Conservation (phyloP, 805 yeast genomes). For the Ogataea haglerorum region DNA sequence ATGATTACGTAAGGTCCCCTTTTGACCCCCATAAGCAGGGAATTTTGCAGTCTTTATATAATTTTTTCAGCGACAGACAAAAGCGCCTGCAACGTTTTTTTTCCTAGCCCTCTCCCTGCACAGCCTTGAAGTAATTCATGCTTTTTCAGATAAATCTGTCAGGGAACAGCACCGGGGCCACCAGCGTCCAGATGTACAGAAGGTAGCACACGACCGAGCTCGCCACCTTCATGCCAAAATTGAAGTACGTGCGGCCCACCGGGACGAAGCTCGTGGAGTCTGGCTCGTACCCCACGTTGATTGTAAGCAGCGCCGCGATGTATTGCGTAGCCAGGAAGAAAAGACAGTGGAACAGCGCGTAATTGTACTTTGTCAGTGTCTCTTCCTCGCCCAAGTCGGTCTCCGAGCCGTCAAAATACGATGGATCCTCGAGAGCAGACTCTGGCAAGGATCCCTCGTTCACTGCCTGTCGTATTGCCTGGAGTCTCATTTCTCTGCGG, state of each 20-base stretch:
- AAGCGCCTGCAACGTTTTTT: too few species aligned
- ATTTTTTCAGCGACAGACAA: neutral
- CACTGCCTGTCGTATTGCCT: slow-evolving; percentile 92
- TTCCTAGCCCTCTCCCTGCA: neutral
- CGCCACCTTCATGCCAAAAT: slow-evolving; percentile 89
- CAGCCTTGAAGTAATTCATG: slow-evolving; percentile 4
- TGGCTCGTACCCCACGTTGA: slow-evolving; percentile 81
- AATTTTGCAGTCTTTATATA: slow-evolving; percentile 8
- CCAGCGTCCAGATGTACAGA: slow-evolving; percentile 83
- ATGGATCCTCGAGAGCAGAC: slow-evolving; percentile 75
- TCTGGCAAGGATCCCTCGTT: slow-evolving; percentile 93
- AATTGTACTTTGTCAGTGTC: slow-evolving; percentile 71
- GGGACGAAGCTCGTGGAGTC: slow-evolving; percentile 90
- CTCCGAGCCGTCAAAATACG: slow-evolving; percentile 49
- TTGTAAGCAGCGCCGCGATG: slow-evolving; percentile 88
- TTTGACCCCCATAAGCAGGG: slow-evolving; percentile 1
- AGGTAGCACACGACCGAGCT: slow-evolving; percentile 90
- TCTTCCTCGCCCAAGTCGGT: slow-evolving; percentile 56
- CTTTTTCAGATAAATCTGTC: slow-evolving; percentile 57
- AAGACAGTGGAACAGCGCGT: slow-evolving; percentile 82
- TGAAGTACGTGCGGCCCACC: slow-evolving; percentile 94
- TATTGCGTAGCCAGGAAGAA: slow-evolving; percentile 96
- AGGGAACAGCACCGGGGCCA: slow-evolving; percentile 89
- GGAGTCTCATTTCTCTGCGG: slow-evolving; percentile 73
- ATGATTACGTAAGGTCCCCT: slow-evolving; percentile 9